Base-by-base conservation (phyloP, 768 basidiomycete genomes). In the Favolaschia claudopus region DNA sequence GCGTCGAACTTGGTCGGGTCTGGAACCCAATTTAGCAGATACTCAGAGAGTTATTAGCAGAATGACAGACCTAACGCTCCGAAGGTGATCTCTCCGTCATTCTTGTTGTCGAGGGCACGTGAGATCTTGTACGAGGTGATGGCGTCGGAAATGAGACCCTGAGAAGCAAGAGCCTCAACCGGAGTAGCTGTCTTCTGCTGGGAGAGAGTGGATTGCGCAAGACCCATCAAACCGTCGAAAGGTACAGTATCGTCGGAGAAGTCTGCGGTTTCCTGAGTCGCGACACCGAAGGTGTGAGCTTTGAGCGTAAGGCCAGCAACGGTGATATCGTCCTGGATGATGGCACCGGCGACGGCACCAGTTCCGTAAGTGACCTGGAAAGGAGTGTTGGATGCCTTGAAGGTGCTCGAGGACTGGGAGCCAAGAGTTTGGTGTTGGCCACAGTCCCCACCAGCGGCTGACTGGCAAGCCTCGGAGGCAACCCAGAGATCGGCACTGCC, bases 121-220 rank as follows among this genome's bases (percentile, higher is more conserved):
- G 91, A 81, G 54, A 96, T 86, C 76, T 91, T 93, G 83, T 84
- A 93, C 9, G 91, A 91, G 10, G 86, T 83, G 68, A 95, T 89
- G 2, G 91, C 81, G 7, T 82, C 78, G 27, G 75, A 61, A 54
- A 95, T 86, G 49, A 85, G 75, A 29, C 85, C 85, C 7, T 76
- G 76, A 20, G 76, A 60, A 2, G 85, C 86, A 29, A 95, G 79
- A 2, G 89, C 72, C 73, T 95, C 92, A 29, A 91, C 81, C 9
- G 91, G 91, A 0, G 93, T 95, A 8, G 73, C 72, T 3, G 82
- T 82, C 39, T 76, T 62, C 70, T 95, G 86, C 59, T 89, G 65
- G 24, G 92, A 93, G 49, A 95, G 78, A 7, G 69, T 74, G 84
- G 88, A 89, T 75, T 88, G 79, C 7, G 89, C 92, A 44, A 91